phyloP scores from a whole-genome alignment of 2,329 filamentous ascomycete species.

The Pseudocercospora fuligena region DNA sequence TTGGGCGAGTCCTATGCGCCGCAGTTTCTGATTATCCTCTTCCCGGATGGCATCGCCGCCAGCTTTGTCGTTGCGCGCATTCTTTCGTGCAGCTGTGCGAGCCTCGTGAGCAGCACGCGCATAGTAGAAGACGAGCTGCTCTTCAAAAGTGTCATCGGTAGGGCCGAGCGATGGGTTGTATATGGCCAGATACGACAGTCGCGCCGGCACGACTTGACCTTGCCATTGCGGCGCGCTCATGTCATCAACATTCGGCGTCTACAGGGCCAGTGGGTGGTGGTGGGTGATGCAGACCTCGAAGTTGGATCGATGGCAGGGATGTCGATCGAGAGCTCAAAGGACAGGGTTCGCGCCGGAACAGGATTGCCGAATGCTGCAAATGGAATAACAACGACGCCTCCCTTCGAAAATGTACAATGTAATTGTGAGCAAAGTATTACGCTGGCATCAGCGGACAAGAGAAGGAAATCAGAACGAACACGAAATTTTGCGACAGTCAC shows the following conservation, averaged over 20 bases:
- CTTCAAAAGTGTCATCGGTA: slow-evolving; percentile 72
- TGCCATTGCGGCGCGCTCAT: slow-evolving; percentile 35
- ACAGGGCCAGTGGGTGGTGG: not conserved
- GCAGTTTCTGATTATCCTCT: slow-evolving; percentile 81
- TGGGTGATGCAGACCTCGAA: not conserved
- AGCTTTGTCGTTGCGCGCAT: slow-evolving; percentile 37
- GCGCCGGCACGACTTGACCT: slow-evolving; percentile 64
- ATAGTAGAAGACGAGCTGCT: slow-evolving; percentile 94
- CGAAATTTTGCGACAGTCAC: not conserved
- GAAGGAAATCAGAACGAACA: not conserved
- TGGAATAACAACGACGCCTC: not conserved
- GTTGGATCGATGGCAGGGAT: slow-evolving; percentile 5
- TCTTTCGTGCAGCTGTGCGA: slow-evolving; percentile 31
- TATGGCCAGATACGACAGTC: slow-evolving; percentile 88
- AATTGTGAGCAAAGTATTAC: not conserved
- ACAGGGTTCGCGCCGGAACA: not conserved
- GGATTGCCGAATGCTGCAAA: not conserved
- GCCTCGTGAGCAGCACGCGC: slow-evolving; percentile 52
- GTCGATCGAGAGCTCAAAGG: not conserved
- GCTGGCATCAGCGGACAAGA: not conserved
- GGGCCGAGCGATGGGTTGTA: slow-evolving; percentile 85
- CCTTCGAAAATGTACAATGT: not conserved
- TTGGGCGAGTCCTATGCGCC: slow-evolving; percentile 94
- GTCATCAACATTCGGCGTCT: slow-evolving; percentile 7
- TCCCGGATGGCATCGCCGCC: slow-evolving; percentile 53